Conservation (phyloP, 371 early-diverging fungal species). For the Polyrhizophydium stewartii region DNA sequence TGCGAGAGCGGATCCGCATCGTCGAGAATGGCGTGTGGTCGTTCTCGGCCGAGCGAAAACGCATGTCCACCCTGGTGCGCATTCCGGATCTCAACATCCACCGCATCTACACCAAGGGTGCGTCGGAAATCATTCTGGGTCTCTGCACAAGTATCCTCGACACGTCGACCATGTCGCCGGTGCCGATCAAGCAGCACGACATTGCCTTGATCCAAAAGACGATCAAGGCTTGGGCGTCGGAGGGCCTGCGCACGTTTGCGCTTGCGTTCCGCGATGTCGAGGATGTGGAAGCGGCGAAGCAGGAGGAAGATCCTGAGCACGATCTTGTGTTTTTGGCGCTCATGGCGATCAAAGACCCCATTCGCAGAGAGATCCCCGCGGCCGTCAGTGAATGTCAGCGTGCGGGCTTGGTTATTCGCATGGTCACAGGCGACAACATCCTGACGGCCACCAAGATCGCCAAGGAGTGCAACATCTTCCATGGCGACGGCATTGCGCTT, state of each 20-base stretch:
- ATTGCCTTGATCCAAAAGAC: constrained; percentile 32
- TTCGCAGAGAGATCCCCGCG: constrained; percentile 79
- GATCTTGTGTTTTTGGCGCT: constrained; percentile 71
- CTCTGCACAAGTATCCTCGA: constrained; percentile 26
- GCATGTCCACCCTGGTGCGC: constrained; percentile 40
- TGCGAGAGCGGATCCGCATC: constrained; percentile 22
- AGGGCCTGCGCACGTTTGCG: constrained; percentile 86
- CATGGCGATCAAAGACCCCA: constrained; percentile 89
- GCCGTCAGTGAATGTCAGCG: constrained; percentile 73
- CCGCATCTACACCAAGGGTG: constrained; percentile 67
- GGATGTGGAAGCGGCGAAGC: constrained; percentile 4
- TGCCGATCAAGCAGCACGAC: constrained; percentile 58
- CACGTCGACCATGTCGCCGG: constrained; percentile 27
- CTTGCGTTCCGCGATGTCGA: constrained; percentile 41
- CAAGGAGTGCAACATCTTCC: constrained; percentile 77
- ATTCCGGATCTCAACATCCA: constrained; percentile 31
- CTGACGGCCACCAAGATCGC: constrained; percentile 54
- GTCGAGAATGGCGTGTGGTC: constrained; percentile 40
- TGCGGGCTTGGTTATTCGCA: constrained; percentile 88
- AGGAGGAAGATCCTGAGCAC: constrained; percentile 11
- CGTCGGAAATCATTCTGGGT: constrained; percentile 22
- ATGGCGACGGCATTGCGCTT: constrained; percentile 65
- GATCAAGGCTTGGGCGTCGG: constrained; percentile 73
- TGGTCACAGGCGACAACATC: constrained; percentile 94
- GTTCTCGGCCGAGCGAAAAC: constrained; percentile 41